phyloP scores from a whole-genome alignment of 2,329 filamentous ascomycete species.

The Hypomyces perniciosus region DNA sequence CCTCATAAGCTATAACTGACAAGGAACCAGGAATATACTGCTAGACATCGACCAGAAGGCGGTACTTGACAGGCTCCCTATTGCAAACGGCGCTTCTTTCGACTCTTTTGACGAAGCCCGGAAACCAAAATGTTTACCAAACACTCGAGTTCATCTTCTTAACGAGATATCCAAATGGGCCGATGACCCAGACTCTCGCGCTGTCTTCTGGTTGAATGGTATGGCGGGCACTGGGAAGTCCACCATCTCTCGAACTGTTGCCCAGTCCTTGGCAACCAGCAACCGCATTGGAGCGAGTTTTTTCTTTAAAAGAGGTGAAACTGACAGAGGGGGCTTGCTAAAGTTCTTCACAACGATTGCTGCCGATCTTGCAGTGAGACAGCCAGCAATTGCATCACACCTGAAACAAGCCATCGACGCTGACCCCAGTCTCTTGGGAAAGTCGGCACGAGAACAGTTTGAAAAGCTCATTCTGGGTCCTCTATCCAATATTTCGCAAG shows the following conservation, averaged over 20 bases:
- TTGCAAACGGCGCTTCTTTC: slow-evolving; percentile 21
- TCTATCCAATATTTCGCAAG: slow-evolving; percentile 15
- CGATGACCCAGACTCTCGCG: slow-evolving; percentile 14
- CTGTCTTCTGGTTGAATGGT: slow-evolving; percentile 33
- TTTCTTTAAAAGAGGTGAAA: slow-evolving; percentile 39
- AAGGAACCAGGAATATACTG: slow-evolving; percentile 8
- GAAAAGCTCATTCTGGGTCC: slow-evolving; percentile 32
- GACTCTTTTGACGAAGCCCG: slow-evolving; percentile 28
- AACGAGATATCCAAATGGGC: slow-evolving; percentile 25
- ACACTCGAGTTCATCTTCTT: slow-evolving; percentile 27
- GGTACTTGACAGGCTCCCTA: slow-evolving; percentile 15
- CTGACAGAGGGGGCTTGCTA: slow-evolving; percentile 28
- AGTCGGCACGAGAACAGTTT: slow-evolving; percentile 31
- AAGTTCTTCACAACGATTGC: slow-evolving; percentile 36
- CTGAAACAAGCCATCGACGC: slow-evolving; percentile 24
- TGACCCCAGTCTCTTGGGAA: slow-evolving; percentile 24
- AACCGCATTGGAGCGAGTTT: slow-evolving; percentile 31
- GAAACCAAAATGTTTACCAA: slow-evolving; percentile 23
- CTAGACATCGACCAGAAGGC: slow-evolving; percentile 18
- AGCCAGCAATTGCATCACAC: slow-evolving; percentile 21
- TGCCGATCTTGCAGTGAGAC: slow-evolving; percentile 22
- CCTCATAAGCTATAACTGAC: not conserved
- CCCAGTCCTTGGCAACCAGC: slow-evolving; percentile 17
- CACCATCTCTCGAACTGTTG: slow-evolving; percentile 31
- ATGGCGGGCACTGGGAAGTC: slow-evolving; percentile 37